phyloP scores from a whole-genome alignment of 768 basidiomycete genomes.

The Neoboletus magnificus region DNA sequence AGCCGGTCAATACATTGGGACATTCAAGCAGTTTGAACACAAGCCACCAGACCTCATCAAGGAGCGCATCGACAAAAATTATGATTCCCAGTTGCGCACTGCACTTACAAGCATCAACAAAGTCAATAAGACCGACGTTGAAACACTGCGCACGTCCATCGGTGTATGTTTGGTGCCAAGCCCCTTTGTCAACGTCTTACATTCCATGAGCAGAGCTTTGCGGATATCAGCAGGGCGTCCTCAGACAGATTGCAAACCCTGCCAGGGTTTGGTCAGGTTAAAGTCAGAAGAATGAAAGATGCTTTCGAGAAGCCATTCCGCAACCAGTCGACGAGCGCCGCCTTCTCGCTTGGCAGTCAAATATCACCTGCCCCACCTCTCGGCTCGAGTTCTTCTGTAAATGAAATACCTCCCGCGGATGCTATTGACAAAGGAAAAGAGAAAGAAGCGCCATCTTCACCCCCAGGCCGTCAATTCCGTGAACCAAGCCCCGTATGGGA shows the following conservation, averaged over 20 bases:
- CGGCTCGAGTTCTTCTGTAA: not conserved
- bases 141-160: slow-evolving; percentile 86
- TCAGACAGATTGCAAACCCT: slow-evolving; percentile 74
- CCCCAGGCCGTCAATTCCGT: slow-evolving; percentile 26
- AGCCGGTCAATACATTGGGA: slow-evolving; percentile 85
- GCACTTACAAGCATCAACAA: slow-evolving; percentile 86
- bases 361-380: not conserved
- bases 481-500: slow-evolving; percentile 68
- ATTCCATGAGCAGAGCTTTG: slow-evolving; percentile 64
- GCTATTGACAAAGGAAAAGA: slow-evolving; percentile 16
- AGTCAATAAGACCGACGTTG: slow-evolving; percentile 97
- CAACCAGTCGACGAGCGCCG: slow-evolving; percentile 54
- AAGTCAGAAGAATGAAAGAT: slow-evolving; percentile 86
- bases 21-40: slow-evolving; percentile 92
- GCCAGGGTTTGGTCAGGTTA: slow-evolving; percentile 92
- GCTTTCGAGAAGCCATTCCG: slow-evolving; percentile 89
- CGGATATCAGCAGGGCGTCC: slow-evolving; percentile 71
- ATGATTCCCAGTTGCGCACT: slow-evolving; percentile 73
- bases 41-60: slow-evolving; percentile 92
- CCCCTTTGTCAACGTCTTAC: not conserved
- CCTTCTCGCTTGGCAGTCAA: slow-evolving; percentile 34
- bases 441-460: slow-evolving; percentile 16
- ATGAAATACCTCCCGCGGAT: not conserved
- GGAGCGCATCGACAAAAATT: slow-evolving; percentile 89
- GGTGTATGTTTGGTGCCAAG: slow-evolving; percentile 57